These are phyloP conservation scores for Geranomyces michiganensis DNA, from an alignment of 192 early-diverging fungal genomes.

Conservation along the genomic window DNA sequence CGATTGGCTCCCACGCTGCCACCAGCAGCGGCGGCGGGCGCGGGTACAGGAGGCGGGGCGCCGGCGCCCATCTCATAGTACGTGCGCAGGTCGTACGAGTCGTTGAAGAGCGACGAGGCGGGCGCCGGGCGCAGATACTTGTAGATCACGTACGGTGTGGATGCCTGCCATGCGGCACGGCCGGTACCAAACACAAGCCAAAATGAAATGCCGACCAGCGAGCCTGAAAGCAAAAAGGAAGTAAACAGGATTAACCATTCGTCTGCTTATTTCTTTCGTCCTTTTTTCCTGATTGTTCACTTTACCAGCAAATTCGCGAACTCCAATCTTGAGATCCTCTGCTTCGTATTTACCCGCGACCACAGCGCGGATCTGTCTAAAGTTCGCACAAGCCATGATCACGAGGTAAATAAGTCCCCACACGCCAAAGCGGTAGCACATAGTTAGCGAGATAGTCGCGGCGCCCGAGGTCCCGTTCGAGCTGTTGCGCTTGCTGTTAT, in stretches of 20 bases:
- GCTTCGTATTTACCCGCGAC: background rate
- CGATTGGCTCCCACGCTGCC: no score
- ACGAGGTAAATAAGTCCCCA: constrained; percentile 22
- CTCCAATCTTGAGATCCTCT: constrained; percentile 4
- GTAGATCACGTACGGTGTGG: constrained; percentile 26
- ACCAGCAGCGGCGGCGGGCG: no score
- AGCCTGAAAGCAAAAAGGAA: constrained; percentile 11
- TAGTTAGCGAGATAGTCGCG: constrained; percentile 12
- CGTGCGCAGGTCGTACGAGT: constrained; percentile 15
- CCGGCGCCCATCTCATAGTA: constrained; percentile 12
- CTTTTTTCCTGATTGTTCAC: no score
- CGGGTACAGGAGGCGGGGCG: no score
- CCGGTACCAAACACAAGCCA: constrained; percentile 32
- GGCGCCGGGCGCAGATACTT: background rate
- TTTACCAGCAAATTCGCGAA: constrained; percentile 26
- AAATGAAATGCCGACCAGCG: constrained; percentile 18
- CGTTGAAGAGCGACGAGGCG: constrained; percentile 10
- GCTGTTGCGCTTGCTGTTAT: constrained; percentile 1
- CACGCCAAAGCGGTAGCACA: constrained; percentile 28
- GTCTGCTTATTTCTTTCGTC: background rate
- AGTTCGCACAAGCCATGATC: constrained; percentile 20
- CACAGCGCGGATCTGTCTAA: constrained; percentile 11
- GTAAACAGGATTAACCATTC: background rate
- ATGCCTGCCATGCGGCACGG: constrained; percentile 21
- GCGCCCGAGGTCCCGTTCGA: constrained; percentile 1